A percentile compares a stretch with the other conserved stretches of the same genome.
phyloP scores from a whole-genome alignment of 176 grass and related monocot species.

The Musa itinerans region DNA sequence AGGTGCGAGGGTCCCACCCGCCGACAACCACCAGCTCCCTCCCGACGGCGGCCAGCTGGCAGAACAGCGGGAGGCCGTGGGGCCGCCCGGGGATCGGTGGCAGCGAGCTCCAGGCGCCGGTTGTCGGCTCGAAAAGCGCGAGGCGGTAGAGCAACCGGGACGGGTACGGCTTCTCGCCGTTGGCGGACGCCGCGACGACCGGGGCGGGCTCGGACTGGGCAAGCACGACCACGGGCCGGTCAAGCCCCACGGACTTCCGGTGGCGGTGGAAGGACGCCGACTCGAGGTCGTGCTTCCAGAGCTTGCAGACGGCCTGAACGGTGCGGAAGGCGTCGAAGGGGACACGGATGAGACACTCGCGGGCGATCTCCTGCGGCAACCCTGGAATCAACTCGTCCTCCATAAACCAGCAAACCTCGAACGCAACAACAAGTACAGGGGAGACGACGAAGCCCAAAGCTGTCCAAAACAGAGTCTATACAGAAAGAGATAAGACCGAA shows the following conservation, averaged over 20 bases:
- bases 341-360: conserved; percentile 74
- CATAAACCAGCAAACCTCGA: not conserved
- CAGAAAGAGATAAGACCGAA: too few relatives aligned
- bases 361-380: conserved; percentile 67
- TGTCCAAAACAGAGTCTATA: too few relatives aligned
- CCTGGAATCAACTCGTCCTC: conserved; percentile 61
- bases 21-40: conserved; percentile 55
- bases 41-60: conserved; percentile 50
- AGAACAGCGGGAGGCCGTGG: conserved; percentile 68
- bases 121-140: conserved; percentile 34
- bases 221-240: conserved; percentile 25
- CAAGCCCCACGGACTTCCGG: conserved; percentile 24
- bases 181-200: not conserved
- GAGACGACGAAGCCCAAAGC: too few relatives aligned
- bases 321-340: conserved; percentile 48
- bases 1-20: conserved; percentile 71
- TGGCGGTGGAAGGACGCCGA: conserved; percentile 38
- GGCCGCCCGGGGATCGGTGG: conserved; percentile 27
- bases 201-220: conserved; percentile 29
- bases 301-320: conserved; percentile 48
- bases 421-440: too few relatives aligned
- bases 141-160: conserved; percentile 36
- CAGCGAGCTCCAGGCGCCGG: conserved; percentile 34
- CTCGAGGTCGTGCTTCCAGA: conserved; percentile 73
- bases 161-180: not conserved